Base-by-base conservation (phyloP, 1,139 yeast species). In the Nakaseomyces sp. region DNA sequence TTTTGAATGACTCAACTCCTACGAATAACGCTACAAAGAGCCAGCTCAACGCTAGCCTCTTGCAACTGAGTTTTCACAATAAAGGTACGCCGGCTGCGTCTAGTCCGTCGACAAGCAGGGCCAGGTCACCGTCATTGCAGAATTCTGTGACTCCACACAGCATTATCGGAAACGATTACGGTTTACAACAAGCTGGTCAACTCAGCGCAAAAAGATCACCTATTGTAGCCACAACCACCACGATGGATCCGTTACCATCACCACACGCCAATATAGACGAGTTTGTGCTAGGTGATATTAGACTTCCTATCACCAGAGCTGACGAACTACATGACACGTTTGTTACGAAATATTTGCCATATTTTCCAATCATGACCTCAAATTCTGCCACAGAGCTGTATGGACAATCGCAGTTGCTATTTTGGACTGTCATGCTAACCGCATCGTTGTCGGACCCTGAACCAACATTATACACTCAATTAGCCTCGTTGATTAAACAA, bases 391-490 rank as follows among this genome's bases (percentile, higher is more conserved):
- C 81, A 0, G 94, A 84, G 58, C 72, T 88, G 31, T 86, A 86
- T 61, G 76, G 83, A 20, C 91, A 84, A 58, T 83, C 95, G 0
- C 93, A 85, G 58, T 68, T 88, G 22, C 68, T 89, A 39, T 89
- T 89, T 60, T 89, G 97, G 97, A 76, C 94, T 0, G 91, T 88
- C 1, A 83, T 86, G 67, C 69, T 86, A 39, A 87, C 95, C 0
- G 94, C 96, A 0, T 80, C 93, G 35, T 68, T 84, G 19, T 79
- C 93, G 1, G 95, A 88, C 53, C 91, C 95, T 0, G 93, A 84
- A 42, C 96, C 96, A 2, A 73, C 84, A 0, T 63, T 87, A 37
- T 89, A 89, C 67, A 77, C 79, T 67, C 75, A 83, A 35, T 69
- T 88, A 42, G 81, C 94, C 13, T 76, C 86, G 1, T 69, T 86